A percentile compares a stretch with the other conserved stretches of the same genome.
Evolutionary conservation across 1,284 basidiomycete genomes (phyloP).

Genomic region (Hymenochaete sp.): DNA sequence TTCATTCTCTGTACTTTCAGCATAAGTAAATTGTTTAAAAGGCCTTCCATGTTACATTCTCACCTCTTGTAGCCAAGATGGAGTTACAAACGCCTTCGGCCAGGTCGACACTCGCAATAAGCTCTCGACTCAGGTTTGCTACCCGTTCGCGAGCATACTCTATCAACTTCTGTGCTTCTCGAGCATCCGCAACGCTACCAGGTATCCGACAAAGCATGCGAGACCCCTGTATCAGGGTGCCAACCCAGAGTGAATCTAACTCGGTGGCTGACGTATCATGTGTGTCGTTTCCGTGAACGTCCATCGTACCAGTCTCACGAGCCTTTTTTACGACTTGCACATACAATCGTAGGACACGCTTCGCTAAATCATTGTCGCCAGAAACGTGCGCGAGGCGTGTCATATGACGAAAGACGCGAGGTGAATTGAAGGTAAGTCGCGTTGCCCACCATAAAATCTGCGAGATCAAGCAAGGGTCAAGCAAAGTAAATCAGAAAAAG

Average conservation of each 20-base stretch:
- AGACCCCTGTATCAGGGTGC: slow-evolving; percentile 63
- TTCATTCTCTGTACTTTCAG: slow-evolving; percentile 48
- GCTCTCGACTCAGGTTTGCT: slow-evolving; percentile 34
- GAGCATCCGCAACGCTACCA: slow-evolving; percentile 40
- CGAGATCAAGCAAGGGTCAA: slow-evolving; percentile 14
- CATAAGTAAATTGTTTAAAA: not conserved
- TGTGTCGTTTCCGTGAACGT: slow-evolving; percentile 20
- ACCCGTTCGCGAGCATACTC: slow-evolving; percentile 48
- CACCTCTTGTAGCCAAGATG: slow-evolving; percentile 54
- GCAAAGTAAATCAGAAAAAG: slow-evolving; percentile 4
- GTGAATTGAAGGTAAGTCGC: slow-evolving; percentile 85
- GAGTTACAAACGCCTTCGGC: slow-evolving; percentile 62
- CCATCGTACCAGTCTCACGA: slow-evolving; percentile 41
- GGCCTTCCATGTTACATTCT: slow-evolving; percentile 7
- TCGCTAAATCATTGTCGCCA: slow-evolving; percentile 60
- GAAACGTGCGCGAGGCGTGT: slow-evolving; percentile 59
- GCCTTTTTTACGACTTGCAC: slow-evolving; percentile 78
- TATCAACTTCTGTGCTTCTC: slow-evolving; percentile 50
- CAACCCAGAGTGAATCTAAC: slow-evolving; percentile 57
- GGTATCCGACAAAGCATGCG: slow-evolving; percentile 57
- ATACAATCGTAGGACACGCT: slow-evolving; percentile 72
- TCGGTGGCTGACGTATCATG: slow-evolving; percentile 18
- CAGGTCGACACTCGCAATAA: slow-evolving; percentile 48
- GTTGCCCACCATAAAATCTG: slow-evolving; percentile 89
- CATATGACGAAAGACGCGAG: slow-evolving; percentile 76